Percentiles rank a stretch among this genome's conserved stretches.
These are phyloP conservation scores for Arctium lappa DNA, from an alignment of 129 eudicot species.

Conservation along the genomic window DNA sequence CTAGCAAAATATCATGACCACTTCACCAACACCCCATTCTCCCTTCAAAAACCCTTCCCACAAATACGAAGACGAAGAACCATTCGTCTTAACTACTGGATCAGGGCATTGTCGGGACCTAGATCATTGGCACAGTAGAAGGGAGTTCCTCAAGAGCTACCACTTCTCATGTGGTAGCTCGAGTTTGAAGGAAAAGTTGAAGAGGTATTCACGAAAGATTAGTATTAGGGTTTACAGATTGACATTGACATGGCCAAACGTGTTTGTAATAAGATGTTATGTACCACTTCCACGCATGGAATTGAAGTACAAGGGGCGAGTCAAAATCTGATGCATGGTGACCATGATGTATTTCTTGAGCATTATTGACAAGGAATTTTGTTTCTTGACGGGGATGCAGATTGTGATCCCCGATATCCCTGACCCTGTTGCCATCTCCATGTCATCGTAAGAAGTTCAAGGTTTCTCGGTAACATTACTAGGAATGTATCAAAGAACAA, in stretches of 20 bases:
- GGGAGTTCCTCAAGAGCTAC: constrained; percentile 36
- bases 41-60: background rate
- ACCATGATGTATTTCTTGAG: constrained; percentile 9
- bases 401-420: too few species aligned
- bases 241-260: constrained; percentile 29
- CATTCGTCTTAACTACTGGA: background rate
- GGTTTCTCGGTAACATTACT: background rate
- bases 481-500: background rate
- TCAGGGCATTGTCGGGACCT: constrained; percentile 10
- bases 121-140: constrained; percentile 33
- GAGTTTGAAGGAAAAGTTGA: constrained; percentile 21
- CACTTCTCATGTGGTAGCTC: constrained; percentile 1
- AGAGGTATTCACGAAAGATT: constrained; percentile 26
- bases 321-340: constrained; percentile 13
- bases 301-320: background rate
- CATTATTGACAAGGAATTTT: constrained; percentile 6
- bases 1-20: constrained; percentile 12
- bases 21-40: constrained; percentile 23
- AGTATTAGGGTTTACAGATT: constrained; percentile 24
- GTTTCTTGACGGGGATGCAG: too few species aligned
- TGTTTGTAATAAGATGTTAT: constrained; percentile 31
- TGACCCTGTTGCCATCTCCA: too few species aligned
- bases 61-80: constrained; percentile 22
- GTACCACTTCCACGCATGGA: constrained; percentile 26
- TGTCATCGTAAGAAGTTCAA: background rate